These are phyloP conservation scores for Pelargonium citronellum DNA, from an alignment of 441 rosid species.

Conservation along the genomic window DNA sequence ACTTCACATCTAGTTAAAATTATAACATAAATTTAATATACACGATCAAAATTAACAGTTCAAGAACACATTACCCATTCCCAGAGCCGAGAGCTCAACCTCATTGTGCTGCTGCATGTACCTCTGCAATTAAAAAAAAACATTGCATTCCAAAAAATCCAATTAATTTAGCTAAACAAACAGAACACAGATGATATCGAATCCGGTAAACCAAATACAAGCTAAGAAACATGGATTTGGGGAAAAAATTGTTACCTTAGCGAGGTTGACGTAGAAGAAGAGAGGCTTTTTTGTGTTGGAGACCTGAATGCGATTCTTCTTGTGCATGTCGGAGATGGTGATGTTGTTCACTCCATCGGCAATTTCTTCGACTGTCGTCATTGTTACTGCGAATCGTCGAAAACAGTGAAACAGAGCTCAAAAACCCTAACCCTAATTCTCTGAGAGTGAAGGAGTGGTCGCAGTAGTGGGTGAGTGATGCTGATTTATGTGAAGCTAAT, in stretches of 20 bases:
- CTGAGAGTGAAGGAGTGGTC: not conserved
- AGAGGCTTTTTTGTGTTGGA: conserved; percentile 32
- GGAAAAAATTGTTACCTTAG: conserved; percentile 20
- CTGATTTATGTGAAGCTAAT: no score
- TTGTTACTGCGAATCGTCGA: not conserved
- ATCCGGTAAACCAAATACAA: not conserved
- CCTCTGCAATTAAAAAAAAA: conserved; percentile 21
- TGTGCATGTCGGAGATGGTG: conserved; percentile 20
- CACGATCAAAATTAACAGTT: not conserved
- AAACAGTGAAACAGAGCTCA: not conserved
- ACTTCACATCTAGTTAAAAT: not conserved
- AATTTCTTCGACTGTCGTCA: conserved; percentile 23
- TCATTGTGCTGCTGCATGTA: conserved; percentile 31
- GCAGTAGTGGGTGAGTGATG: no score
- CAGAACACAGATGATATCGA: not conserved
- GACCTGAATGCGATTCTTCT: conserved; percentile 29
- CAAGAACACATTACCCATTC: conserved; percentile 24
- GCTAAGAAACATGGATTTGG: no score
- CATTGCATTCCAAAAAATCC: not conserved
- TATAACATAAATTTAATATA: not conserved
- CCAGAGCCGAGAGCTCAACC: conserved; percentile 30
- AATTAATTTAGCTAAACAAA: not conserved
- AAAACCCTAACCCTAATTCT: conserved; percentile 13
- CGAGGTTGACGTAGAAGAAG: conserved; percentile 31
- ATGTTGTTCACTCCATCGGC: conserved; percentile 25